Evolutionary conservation across 148 eudicot genomes (phyloP), one percentile per base, ranked within the genome.

Genomic region (Silene conica): DNA sequence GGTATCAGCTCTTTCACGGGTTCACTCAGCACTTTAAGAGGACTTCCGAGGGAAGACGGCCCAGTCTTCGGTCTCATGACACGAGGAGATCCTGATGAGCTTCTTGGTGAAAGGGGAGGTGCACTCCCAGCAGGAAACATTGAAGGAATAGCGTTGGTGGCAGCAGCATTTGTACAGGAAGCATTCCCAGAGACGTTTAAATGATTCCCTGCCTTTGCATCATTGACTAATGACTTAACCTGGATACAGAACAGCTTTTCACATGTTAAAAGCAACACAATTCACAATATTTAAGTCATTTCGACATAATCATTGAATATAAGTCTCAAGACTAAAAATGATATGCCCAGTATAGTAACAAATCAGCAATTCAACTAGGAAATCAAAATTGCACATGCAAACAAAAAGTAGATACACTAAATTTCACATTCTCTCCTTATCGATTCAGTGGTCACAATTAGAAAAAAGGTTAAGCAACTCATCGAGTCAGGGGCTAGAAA

Each of bases 101-200:
- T 92, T 79, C 99, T 90, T 14, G 99, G 99, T 65, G 99, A 95
- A 79, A 95, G 96, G 16, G 99, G 99, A 77, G 99, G 99, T 14
- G 96, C 90, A 79, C 96, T 95, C 65, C 99, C 97, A 67, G 99
- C 97, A 46, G 99, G 92, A 85, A 95, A 92, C 96, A 95, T 90
- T 69, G 99, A 95, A 46, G 99, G 99, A 76, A 90, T 79, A 19
- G 94, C 73, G 85, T 83, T 90, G 73, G 79, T 85, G 43, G 94
- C 73, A 77, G 92, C 82, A 73, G 90, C 89, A 65, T 90, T 92
- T 82, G 93, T 76, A 80, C 86, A 86, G 46, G 96, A 87, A 76
- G 84, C 78, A 72, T 85, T 80, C 70, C 92, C 97, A 41, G 90
- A 63, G 10, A 84, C 90, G 79, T 85, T 89, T 60, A 92, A 78